Evolutionary conservation across 345 rosid species (phyloP).

Genomic region (Salix caprea): DNA sequence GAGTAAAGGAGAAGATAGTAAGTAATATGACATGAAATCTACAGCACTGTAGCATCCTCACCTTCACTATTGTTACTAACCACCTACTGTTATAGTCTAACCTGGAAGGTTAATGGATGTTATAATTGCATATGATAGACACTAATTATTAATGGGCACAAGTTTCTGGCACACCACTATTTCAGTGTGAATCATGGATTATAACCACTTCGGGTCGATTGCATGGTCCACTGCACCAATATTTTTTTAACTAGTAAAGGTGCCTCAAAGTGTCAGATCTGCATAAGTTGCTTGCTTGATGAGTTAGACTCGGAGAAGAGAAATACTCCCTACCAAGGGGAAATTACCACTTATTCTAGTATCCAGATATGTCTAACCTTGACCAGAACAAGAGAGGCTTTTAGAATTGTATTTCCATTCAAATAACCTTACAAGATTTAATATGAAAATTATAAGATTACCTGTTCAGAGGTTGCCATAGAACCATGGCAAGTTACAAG

Average conservation of each 20-base stretch:
- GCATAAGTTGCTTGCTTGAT: not conserved
- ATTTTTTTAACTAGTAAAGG: not conserved
- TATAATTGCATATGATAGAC: not conserved
- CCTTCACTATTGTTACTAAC: not conserved
- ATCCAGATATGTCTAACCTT: not conserved
- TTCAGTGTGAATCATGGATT: not conserved
- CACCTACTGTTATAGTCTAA: not conserved
- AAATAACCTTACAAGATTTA: not conserved
- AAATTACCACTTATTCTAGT: not conserved
- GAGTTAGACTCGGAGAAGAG: not conserved
- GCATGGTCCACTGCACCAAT: not conserved
- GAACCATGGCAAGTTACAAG: constrained; percentile 94
- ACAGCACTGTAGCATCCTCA: not conserved
- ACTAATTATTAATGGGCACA: not conserved
- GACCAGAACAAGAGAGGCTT: not conserved
- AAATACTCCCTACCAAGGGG: not conserved
- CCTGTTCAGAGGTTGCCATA: constrained; percentile 98
- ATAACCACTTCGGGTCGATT: not conserved
- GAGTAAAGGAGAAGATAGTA: constrained; percentile 15
- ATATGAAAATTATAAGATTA: constrained; percentile 10
- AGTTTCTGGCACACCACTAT: too few species aligned
- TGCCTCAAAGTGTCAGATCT: not conserved
- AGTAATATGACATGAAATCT: not conserved
- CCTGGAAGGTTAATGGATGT: not conserved
- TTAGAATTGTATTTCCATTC: not conserved